Evolutionary conservation across 2,329 filamentous ascomycete species (phyloP).

Genomic region (Beauveria medogensis): DNA sequence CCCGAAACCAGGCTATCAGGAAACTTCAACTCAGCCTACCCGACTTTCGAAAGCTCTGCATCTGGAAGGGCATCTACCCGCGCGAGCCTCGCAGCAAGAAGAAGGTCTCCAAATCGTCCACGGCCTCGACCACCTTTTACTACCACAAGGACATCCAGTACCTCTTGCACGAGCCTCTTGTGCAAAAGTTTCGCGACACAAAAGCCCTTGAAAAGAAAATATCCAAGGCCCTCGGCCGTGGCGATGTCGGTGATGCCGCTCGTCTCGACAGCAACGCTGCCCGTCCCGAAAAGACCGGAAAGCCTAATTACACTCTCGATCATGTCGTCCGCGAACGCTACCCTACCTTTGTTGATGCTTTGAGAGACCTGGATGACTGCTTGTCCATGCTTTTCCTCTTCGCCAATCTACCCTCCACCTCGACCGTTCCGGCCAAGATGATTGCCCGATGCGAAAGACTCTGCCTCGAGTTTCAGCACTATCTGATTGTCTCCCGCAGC

Average conservation of each 20-base stretch:
- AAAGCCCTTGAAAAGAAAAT: conserved; percentile 98
- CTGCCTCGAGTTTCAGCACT: conserved; percentile 95
- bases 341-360: conserved; percentile 88
- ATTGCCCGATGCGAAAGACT: conserved; percentile 90
- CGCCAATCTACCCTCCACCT: conserved; percentile 86
- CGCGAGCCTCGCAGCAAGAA: conserved; percentile 95
- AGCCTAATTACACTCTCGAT: conserved; percentile 83
- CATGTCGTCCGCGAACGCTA: conserved; percentile 98
- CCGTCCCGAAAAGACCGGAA: conserved; percentile 82
- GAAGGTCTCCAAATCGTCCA: conserved; percentile 88
- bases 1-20: conserved; percentile 89
- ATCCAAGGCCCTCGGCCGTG: conserved; percentile 79
- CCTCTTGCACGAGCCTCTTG: conserved; percentile 88
- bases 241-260: conserved; percentile 81
- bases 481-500: conserved; percentile 85
- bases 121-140: conserved; percentile 85
- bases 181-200: conserved; percentile 93
- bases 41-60: conserved; percentile 96
- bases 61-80: conserved; percentile 99
- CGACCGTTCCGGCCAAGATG: conserved; percentile 86
- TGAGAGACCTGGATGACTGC: conserved; percentile 93
- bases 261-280: conserved; percentile 80
- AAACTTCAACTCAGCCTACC: conserved; percentile 96
- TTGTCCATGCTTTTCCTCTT: conserved; percentile 96
- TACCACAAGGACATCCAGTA: conserved; percentile 96